Conservation (phyloP, 2,329 filamentous ascomycete genomes). For the Botrytis pseudocinerea region DNA sequence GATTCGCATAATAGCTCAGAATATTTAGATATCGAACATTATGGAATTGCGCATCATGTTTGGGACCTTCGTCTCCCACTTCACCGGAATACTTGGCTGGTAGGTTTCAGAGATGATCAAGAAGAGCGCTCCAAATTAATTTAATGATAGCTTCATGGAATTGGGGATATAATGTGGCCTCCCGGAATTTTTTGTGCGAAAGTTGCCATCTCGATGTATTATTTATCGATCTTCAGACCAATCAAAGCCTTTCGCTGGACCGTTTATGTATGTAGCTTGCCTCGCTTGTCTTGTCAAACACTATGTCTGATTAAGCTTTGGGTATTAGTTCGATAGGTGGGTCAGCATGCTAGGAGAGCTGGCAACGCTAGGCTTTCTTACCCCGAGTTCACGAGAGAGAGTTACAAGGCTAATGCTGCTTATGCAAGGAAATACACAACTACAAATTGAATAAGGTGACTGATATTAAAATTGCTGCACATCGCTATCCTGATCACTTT, state of each 20-base stretch:
- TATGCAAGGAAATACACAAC: not conserved
- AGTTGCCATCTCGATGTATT: not conserved
- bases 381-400: not conserved
- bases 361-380: not conserved
- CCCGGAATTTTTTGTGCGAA: not conserved
- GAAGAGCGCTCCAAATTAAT: not conserved
- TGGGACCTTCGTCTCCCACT: not conserved
- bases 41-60: not conserved
- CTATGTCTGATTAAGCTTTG: not conserved
- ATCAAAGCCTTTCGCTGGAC: not conserved
- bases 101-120: not conserved
- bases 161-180: not conserved
- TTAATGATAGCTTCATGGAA: not conserved
- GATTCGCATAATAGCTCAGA: not conserved
- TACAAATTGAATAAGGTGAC: not conserved
- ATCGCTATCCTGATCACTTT: slow-evolving; percentile 22
- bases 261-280: not conserved
- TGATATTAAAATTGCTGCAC: not conserved
- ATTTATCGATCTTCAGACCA: not conserved
- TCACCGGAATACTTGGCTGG: not conserved
- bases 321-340: not conserved
- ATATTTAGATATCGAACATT: slow-evolving; percentile 1
- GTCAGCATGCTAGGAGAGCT: not conserved
- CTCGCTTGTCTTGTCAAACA: not conserved
- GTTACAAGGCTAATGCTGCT: not conserved